Evolutionary conservation across 805 yeast genomes (phyloP), one percentile per base, ranked within the genome.

Genomic region (Candida sithepensis): DNA sequence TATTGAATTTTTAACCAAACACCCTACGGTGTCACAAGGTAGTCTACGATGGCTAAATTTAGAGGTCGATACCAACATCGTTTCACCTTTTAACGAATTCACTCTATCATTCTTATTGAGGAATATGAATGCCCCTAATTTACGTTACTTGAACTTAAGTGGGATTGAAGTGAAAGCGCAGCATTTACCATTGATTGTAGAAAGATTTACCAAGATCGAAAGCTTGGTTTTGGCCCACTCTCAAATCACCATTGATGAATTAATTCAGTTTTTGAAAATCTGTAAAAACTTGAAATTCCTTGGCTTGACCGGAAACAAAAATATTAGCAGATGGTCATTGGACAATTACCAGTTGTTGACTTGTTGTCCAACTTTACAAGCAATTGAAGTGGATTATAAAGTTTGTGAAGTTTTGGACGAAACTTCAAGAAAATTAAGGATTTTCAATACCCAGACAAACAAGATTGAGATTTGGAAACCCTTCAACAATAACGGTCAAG

Each of bases 361-460:
- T 22, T 65, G 74, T 42, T 77, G 77, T 39, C 67, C 73, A 3
- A 62, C 72, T n/a, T 68, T 88, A 33, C 68, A 70, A 39, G 85
- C 88, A 3, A 68, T 85, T 50, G 97, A 89, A 63, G 77, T 83
- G 48, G 81, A 80, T 46, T 78, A 78, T 60, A 80, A 77, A 53
- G 63, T 73, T n/a, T 67, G 77, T 37, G 78, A 72, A 47, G 79
- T 78, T 21, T 57, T 79, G 34, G 75, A 77, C 40, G 60, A 56
- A 21, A 54, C 64, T 0, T 63, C 68, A 13, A 53, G 54, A 23
- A 51, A 51, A 26, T 39, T 59, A 48, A 68, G 42, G 63, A 67
- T 41, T 53, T 69, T 48, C 50, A 50, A 53, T 39, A 46, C 46
- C 9, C 28, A 34, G 9, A 42, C 52, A 3, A 45, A 51, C 52